A percentile compares a stretch with the other conserved stretches of the same genome.
These are phyloP conservation scores for Mucor sp. DNA, from an alignment of 371 early-diverging fungal species.

Conservation along the genomic window DNA sequence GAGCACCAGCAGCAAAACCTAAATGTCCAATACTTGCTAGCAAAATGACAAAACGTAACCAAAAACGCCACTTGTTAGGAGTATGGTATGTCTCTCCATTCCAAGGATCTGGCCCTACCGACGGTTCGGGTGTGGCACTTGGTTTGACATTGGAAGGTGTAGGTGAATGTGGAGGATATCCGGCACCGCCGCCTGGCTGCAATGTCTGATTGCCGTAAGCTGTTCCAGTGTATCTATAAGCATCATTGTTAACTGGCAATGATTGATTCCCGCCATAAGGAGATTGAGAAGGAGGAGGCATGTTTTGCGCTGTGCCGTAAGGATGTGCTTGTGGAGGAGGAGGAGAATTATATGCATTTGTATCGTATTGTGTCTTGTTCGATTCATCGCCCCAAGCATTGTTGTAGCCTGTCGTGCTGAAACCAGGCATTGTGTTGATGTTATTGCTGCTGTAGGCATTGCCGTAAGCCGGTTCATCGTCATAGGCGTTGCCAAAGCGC, in stretches of 20 bases:
- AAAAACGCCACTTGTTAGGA: constrained; percentile 31
- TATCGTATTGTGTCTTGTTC: constrained; percentile 19
- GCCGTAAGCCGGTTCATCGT: constrained; percentile 4
- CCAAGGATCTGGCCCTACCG: constrained; percentile 10
- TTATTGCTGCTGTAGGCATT: background rate
- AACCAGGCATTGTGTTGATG: constrained; percentile 8
- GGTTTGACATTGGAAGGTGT: background rate
- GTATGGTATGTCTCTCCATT: constrained; percentile 22
- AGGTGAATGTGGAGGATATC: background rate
- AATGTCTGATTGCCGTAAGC: constrained; percentile 24
- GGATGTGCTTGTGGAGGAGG: background rate
- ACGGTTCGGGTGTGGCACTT: background rate
- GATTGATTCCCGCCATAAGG: background rate
- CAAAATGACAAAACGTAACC: constrained; percentile 36
- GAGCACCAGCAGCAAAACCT: constrained; percentile 53
- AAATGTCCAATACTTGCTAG: constrained; percentile 41
- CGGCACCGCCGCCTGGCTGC: constrained; percentile 3
- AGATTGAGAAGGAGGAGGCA: background rate
- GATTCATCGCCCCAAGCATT: constrained; percentile 26
- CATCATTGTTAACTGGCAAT: constrained; percentile 3
- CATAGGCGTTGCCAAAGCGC: constrained; percentile 27
- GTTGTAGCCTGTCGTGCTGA: constrained; percentile 10
- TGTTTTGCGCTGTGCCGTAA: background rate
- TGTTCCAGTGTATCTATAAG: constrained; percentile 32
- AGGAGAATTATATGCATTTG: background rate